Evolutionary conservation across 768 basidiomycete genomes (phyloP).

Genomic region (Rhizopogon sp.): DNA sequence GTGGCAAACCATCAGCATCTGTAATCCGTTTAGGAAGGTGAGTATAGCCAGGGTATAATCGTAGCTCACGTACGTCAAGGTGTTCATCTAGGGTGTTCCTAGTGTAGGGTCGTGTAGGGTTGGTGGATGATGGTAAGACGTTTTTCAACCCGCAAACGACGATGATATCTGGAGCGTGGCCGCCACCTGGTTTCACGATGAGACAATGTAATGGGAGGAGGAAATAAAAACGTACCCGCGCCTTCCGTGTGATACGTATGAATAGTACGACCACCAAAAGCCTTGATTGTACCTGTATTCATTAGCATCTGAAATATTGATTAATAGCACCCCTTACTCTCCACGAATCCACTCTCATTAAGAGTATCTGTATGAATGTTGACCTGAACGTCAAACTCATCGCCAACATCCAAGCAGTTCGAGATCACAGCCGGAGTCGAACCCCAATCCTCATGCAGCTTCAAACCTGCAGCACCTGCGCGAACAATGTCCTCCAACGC

Average conservation of each 20-base stretch:
- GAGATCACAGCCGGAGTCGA: conserved; percentile 79
- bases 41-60: neutral
- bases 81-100: conserved; percentile 95
- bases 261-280: conserved; percentile 87
- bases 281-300: conserved; percentile 71
- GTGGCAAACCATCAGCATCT: conserved; percentile 99
- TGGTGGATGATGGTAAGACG: conserved; percentile 94
- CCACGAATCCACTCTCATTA: conserved; percentile 96
- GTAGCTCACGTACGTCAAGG: conserved; percentile 65
- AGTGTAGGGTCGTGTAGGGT: conserved; percentile 91
- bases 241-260: conserved; percentile 98
- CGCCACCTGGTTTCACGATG: conserved; percentile 53
- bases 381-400: conserved; percentile 93
- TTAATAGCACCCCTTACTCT: conserved; percentile 51
- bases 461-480: conserved; percentile 86
- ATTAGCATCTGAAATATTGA: conserved; percentile 5
- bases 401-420: conserved; percentile 74
- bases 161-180: conserved; percentile 98
- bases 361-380: conserved; percentile 97
- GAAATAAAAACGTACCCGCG: conserved; percentile 50
- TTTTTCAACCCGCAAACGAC: conserved; percentile 89
- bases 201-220: neutral
- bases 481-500: conserved; percentile 77
- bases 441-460: conserved; percentile 98
- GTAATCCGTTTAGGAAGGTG: conserved; percentile 1